Conservation (phyloP, 2,329 filamentous ascomycete species). For the Penicillium sp. region DNA sequence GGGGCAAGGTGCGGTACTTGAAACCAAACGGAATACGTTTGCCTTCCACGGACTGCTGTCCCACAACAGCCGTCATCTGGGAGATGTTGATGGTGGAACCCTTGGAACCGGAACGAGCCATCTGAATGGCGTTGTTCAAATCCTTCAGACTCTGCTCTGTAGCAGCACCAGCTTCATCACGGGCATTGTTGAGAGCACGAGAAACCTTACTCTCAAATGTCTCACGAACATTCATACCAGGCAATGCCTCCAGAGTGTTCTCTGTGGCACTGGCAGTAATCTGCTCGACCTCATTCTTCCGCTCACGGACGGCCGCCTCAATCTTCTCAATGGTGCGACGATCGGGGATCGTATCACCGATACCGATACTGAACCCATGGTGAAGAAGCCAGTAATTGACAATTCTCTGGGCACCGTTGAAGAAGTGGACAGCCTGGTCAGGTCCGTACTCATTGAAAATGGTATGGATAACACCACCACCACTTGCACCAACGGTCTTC, state of each 20-base stretch:
- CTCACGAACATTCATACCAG: conserved; percentile 97
- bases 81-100: conserved; percentile 99
- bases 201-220: conserved; percentile 98
- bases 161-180: conserved; percentile 91
- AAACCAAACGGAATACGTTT: conserved; percentile 99
- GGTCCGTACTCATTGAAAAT: conserved; percentile 94
- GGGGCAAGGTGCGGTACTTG: conserved; percentile 94
- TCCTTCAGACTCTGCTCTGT: conserved; percentile 93
- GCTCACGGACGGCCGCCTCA: conserved; percentile 73
- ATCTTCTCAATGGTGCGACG: conserved; percentile 79
- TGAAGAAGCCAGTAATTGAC: conserved; percentile 97
- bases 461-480: conserved; percentile 89
- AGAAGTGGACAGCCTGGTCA: conserved; percentile 84
- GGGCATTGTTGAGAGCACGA: conserved; percentile 87
- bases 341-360: conserved; percentile 96
- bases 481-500: conserved; percentile 87
- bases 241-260: conserved; percentile 85
- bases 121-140: conserved; percentile 92
- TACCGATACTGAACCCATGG: conserved; percentile 95
- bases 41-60: conserved; percentile 96
- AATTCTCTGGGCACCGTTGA: conserved; percentile 92
- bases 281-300: conserved; percentile 76
- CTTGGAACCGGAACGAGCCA: conserved; percentile 96
- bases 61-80: conserved; percentile 97
- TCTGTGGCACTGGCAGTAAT: conserved; percentile 77